Evolutionary conservation across 2,329 filamentous ascomycete genomes (phyloP), one percentile per base, ranked within the genome.

Genomic region (Nothophaeocryptopus gaeumannii): DNA sequence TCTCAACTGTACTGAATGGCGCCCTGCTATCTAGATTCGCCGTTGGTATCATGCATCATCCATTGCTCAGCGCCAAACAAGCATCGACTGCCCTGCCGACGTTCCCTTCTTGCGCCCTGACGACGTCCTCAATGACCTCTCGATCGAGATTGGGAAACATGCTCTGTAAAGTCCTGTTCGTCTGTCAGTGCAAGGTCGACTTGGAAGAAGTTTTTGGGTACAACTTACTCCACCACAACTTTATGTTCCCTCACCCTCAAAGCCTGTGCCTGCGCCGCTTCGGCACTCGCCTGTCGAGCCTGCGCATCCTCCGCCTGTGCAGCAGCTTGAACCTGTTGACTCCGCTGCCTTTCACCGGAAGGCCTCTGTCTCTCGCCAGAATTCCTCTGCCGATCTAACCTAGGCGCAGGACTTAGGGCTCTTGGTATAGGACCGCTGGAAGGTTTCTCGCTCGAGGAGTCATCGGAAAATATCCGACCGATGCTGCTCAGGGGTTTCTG

Each of bases 131-230:
- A 66, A 99, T 97, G 33, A 99, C 81, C 41, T 99, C 95, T 63
- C 84, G 83, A 69, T 99, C 93, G 43, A 99, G 75, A 65, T 95
- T 90, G 1, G 93, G 93, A 68, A 99, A 99, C 93, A 99, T 99
- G 61, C 89, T 87, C 40, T 89, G 85, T 50, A 99, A 74, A 32
- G 93, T 97, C 72, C 74, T 76, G 47, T 38, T 5, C 9, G 8
- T 10, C n/a, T 30, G 39, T 55, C 31, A 58, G 51, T 35, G 31
- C 20, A 16, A 38, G 15, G 14, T 10, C 12, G 9, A 15, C 38
- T 15, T 30, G 33, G 35, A 45, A 11, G 14, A n/a, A 15, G 4
- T 13, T 35, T 13, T 2, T 16, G 12, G 9, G 13, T n/a, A 15
- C n/a, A 8, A 52, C 47, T 67, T 61, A 77, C 72, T 97, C 93